A percentile compares a stretch with the other conserved stretches of the same genome.
These are phyloP conservation scores for Aspergillus homomorphus DNA, from an alignment of 495 filamentous ascomycete genomes.

Conservation along the genomic window DNA sequence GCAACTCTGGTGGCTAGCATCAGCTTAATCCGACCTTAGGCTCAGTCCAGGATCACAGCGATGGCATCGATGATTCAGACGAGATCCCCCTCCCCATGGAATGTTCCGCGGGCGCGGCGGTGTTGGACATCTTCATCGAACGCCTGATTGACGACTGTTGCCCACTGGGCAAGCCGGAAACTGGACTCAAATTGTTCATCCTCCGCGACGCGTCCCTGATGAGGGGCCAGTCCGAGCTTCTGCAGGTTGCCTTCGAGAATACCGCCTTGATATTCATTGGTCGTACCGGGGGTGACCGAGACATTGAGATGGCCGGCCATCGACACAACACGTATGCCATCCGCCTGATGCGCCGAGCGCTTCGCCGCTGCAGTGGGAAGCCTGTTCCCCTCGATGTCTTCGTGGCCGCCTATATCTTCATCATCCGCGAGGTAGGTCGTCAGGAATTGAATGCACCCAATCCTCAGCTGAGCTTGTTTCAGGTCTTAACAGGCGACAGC, in stretches of 20 bases:
- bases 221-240: background rate
- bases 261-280: background rate
- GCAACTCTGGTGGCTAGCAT: too few species aligned
- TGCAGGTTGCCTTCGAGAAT: background rate
- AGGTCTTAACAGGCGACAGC: background rate
- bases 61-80: background rate
- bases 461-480: too few species aligned
- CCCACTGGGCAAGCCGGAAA: background rate
- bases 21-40: too few species aligned
- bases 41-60: background rate
- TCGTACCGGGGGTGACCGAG: background rate
- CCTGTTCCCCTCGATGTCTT: background rate
- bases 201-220: background rate
- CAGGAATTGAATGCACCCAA: too few species aligned
- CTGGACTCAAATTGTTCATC: background rate
- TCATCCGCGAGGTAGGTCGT: background rate
- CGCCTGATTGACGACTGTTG: background rate
- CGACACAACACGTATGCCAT: background rate
- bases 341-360: background rate
- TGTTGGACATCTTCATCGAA: background rate
- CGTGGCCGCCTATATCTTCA: background rate
- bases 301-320: background rate
- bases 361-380: background rate
- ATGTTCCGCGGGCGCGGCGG: background rate
- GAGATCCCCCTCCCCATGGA: background rate